Base-by-base conservation (phyloP, 805 yeast genomes). In the Alloascoidea hylecoeti region DNA sequence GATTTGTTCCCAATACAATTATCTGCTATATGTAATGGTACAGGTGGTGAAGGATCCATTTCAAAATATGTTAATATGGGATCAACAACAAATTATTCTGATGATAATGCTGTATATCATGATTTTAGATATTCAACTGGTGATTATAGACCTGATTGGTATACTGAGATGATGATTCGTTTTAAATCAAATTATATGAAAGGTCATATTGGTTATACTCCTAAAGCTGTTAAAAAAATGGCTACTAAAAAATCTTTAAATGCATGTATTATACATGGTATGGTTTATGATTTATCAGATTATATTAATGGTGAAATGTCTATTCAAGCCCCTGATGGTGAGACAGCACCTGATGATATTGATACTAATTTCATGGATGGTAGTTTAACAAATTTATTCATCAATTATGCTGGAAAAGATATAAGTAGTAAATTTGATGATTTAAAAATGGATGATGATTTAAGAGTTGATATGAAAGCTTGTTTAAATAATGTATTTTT, bases 111-210 rank as follows among this genome's bases (percentile, higher is more conserved):
- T 1, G 42, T 38, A 27, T 61, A 61, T 38, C 66, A 61, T 38
- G 66, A 61, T 39, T 61, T 61, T 49, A 43, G 66, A n/a, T 48
- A 47, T 18, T 57, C 51, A 40, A 51, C 49, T 4, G 49, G 53
- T 34, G 66, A 61, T 38, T 59, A 53, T 16, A 50, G 66, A 3
- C 66, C 66, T 2, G 65, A 61, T 39, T 61, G 66, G 66, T 61
- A 60, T 38, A 44, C 53, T 16, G 56, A 57, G 41, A 55, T 56
- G 42, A 57, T 61, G 61, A 38, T 45, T 15, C 52, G 47, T 35
- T 46, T 62, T 45, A 52, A 58, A 34, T 37, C 43, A n/a, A 49
- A 58, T 39, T 62, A 54, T 43, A 44, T 49, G 34, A 52, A 54
- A 41, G 53, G 59, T 13, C 60, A 56, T 39, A 46, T 60, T 23